These are phyloP conservation scores for Thermomyces lanuginosus DNA, from an alignment of 2,329 filamentous ascomycete species.

Conservation along the genomic window DNA sequence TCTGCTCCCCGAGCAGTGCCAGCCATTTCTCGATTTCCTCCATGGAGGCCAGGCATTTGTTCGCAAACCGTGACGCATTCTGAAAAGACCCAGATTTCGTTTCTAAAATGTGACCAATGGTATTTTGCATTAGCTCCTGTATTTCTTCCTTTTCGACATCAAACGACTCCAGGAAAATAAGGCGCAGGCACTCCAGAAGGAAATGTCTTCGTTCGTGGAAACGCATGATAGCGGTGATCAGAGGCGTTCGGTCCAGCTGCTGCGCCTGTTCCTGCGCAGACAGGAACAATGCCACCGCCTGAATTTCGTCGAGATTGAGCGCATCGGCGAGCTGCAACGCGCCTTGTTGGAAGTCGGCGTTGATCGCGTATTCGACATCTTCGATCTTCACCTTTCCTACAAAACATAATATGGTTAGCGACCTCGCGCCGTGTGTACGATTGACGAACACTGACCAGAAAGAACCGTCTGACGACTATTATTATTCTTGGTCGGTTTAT, in stretches of 20 bases:
- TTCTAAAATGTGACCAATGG: slow-evolving; percentile 42
- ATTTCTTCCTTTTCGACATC: slow-evolving; percentile 42
- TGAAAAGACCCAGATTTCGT: slow-evolving; percentile 32
- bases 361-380: slow-evolving; percentile 61
- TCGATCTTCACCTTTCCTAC: slow-evolving; percentile 60
- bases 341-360: slow-evolving; percentile 73
- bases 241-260: slow-evolving; percentile 52
- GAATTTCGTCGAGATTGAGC: slow-evolving; percentile 74
- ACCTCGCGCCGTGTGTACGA: background rate
- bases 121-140: slow-evolving; percentile 38
- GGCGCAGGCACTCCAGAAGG: slow-evolving; percentile 65
- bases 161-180: slow-evolving; percentile 56
- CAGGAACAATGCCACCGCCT: slow-evolving; percentile 62
- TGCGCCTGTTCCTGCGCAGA: slow-evolving; percentile 54
- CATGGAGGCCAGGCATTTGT: slow-evolving; percentile 63
- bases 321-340: slow-evolving; percentile 71
- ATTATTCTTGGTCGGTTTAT: slow-evolving; percentile 59
- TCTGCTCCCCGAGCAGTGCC: slow-evolving; percentile 55
- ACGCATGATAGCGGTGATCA: slow-evolving; percentile 66
- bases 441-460: slow-evolving; percentile 38
- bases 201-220: slow-evolving; percentile 78
- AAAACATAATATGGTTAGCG: slow-evolving; percentile 5
- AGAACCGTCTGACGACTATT: slow-evolving; percentile 56
- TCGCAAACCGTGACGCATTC: slow-evolving; percentile 48
- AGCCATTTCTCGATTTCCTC: slow-evolving; percentile 61